These are phyloP conservation scores for Epichloe coenophiala DNA, from an alignment of 2,329 filamentous ascomycete genomes.

Conservation along the genomic window DNA sequence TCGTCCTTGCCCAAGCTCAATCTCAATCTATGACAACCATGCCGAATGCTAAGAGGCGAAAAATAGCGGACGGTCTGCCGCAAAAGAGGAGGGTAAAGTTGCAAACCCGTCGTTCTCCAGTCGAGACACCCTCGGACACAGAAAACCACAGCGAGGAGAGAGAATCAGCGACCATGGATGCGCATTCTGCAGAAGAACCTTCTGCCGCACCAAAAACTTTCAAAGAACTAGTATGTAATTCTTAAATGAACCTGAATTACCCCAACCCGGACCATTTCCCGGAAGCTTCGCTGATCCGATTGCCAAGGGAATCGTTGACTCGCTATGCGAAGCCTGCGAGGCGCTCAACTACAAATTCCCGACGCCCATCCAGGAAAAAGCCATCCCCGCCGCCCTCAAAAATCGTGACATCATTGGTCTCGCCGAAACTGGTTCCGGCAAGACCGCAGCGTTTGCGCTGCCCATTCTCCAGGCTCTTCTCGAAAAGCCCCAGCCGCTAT, in stretches of 20 bases:
- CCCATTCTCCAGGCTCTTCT: slow-evolving; percentile 86
- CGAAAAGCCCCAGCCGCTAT: slow-evolving; percentile 73
- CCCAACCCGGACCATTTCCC: neutral
- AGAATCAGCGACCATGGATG: slow-evolving; percentile 22
- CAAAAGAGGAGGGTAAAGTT: slow-evolving; percentile 7
- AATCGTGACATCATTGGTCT: slow-evolving; percentile 83
- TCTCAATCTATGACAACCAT: slow-evolving; percentile 8
- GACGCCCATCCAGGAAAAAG: slow-evolving; percentile 77
- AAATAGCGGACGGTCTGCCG: slow-evolving; percentile 20
- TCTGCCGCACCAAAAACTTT: slow-evolving; percentile 42
- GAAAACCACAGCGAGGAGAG: slow-evolving; percentile 10
- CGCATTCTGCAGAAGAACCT: slow-evolving; percentile 18
- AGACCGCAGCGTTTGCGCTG: slow-evolving; percentile 88
- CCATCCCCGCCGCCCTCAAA: slow-evolving; percentile 68
- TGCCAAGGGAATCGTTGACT: slow-evolving; percentile 61
- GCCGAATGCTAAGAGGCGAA: slow-evolving; percentile 28
- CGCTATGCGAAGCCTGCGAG: slow-evolving; percentile 78
- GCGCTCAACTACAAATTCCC: slow-evolving; percentile 71
- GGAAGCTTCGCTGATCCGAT: neutral
- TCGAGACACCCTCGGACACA: slow-evolving; percentile 1
- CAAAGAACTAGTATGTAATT: slow-evolving; percentile 40
- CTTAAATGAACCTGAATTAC: too few relatives aligned
- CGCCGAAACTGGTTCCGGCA: slow-evolving; percentile 90
- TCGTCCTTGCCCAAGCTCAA: too few relatives aligned
- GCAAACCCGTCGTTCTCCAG: neutral